A percentile compares a stretch with the other conserved stretches of the same genome.
Conservation (phyloP, 2,329 filamentous ascomycete species). For the Aspergillus tubingensis region DNA sequence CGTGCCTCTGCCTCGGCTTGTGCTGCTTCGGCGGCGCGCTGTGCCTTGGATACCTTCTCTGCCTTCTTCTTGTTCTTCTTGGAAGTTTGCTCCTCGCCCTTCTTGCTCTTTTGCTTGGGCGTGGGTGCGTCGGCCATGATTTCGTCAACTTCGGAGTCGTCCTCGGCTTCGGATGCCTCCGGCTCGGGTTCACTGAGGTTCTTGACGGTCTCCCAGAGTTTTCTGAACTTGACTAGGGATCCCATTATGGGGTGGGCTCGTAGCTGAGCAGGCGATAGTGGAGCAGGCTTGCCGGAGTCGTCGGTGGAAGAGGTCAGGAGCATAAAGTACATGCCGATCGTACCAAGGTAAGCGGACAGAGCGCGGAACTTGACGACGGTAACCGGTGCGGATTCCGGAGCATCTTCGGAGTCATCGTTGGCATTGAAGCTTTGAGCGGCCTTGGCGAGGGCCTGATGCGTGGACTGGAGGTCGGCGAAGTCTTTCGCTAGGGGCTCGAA, state of each 20-base stretch:
- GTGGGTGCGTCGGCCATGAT: slow-evolving; percentile 25
- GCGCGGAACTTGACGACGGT: slow-evolving; percentile 74
- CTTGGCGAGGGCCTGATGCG: slow-evolving; percentile 60
- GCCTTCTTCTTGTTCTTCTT: slow-evolving; percentile 47
- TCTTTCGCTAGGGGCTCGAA: slow-evolving; percentile 85
- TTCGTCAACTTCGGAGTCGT: slow-evolving; percentile 21
- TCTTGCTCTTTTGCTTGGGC: slow-evolving; percentile 17
- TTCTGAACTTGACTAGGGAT: slow-evolving; percentile 74
- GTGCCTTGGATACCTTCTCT: slow-evolving; percentile 49
- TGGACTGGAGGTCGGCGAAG: slow-evolving; percentile 67
- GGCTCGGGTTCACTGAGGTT: slow-evolving; percentile 57
- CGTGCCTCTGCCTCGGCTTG: slow-evolving; percentile 57
- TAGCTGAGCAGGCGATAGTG: slow-evolving; percentile 74
- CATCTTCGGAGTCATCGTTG: slow-evolving; percentile 34
- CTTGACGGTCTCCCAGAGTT: slow-evolving; percentile 76
- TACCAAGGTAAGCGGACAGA: slow-evolving; percentile 80
- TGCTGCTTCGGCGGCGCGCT: slow-evolving; percentile 54
- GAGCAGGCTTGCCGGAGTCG: slow-evolving; percentile 54
- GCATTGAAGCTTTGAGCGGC: slow-evolving; percentile 60
- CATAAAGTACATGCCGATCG: slow-evolving; percentile 91
- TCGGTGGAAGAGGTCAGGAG: slow-evolving; percentile 79
- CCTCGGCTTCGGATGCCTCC: slow-evolving; percentile 8
- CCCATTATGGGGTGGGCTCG: slow-evolving; percentile 92
- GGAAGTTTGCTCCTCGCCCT: slow-evolving; percentile 39
- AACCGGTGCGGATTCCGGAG: slow-evolving; percentile 51